These are phyloP conservation scores for Linderina pennispora DNA, from an alignment of 192 early-diverging fungal species.

Conservation along the genomic window DNA sequence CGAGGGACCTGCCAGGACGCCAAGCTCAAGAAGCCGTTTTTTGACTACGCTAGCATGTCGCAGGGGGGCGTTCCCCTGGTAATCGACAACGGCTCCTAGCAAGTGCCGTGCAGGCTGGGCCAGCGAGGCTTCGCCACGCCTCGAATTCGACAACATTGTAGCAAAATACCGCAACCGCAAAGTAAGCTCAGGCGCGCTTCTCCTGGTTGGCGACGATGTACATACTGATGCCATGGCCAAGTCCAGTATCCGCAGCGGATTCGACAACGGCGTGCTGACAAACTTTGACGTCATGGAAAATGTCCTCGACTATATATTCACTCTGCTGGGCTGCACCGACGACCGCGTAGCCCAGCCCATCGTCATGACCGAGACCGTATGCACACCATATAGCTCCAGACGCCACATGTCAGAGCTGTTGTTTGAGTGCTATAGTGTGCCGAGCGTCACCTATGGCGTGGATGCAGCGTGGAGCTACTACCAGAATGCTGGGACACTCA, in stretches of 20 bases:
- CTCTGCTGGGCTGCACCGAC: slow-evolving; percentile 67
- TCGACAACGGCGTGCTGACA: slow-evolving; percentile 34
- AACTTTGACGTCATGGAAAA: slow-evolving; percentile 59
- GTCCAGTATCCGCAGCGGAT: slow-evolving; percentile 39
- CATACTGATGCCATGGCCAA: slow-evolving; percentile 35
- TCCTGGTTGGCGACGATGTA: slow-evolving; percentile 30
- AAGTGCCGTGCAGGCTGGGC: slow-evolving; percentile 83
- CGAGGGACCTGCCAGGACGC: slow-evolving; percentile 38
- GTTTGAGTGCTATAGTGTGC: slow-evolving; percentile 78
- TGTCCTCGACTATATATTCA: slow-evolving; percentile 81
- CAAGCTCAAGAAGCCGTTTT: slow-evolving; percentile 30
- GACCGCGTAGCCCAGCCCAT: slow-evolving; percentile 72
- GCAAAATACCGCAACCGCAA: slow-evolving; percentile 58
- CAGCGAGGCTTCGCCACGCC: slow-evolving; percentile 44
- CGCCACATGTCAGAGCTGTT: slow-evolving; percentile 79
- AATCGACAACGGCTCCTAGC: slow-evolving; percentile 72
- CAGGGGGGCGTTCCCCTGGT: slow-evolving; percentile 50
- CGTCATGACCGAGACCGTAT: slow-evolving; percentile 83
- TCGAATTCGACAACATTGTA: slow-evolving; percentile 70
- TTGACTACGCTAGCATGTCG: slow-evolving; percentile 49
- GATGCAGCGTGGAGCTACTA: slow-evolving; percentile 87
- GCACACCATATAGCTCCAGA: slow-evolving; percentile 68
- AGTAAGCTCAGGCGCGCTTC: slow-evolving; percentile 16
- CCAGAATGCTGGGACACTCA: slow-evolving; percentile 52
- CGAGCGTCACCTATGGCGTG: slow-evolving; percentile 76